Evolutionary conservation across 169 alveolate genomes (phyloP).

Genomic region (Plasmodium gaboni): DNA sequence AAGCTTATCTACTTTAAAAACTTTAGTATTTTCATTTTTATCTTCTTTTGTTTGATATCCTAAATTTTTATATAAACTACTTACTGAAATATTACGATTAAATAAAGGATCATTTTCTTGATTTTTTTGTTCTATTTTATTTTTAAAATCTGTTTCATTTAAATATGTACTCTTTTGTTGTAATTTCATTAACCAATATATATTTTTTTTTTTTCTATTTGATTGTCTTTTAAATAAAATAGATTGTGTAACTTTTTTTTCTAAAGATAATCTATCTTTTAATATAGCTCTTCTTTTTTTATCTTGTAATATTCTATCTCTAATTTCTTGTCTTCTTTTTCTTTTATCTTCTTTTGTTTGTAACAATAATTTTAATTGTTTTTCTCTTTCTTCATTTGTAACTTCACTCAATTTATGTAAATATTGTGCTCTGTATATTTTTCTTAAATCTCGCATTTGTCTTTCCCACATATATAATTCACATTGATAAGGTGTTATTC

Average conservation of each 20-base stretch:
- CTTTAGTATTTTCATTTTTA: slow-evolving; percentile 79
- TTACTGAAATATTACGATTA: slow-evolving; percentile 61
- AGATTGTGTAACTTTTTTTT: slow-evolving; percentile 83
- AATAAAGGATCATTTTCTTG: slow-evolving; percentile 4
- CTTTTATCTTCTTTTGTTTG: slow-evolving; percentile 78
- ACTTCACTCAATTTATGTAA: slow-evolving; percentile 86
- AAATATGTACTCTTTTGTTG: slow-evolving; percentile 78
- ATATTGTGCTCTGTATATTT: slow-evolving; percentile 88
- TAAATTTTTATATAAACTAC: slow-evolving; percentile 77
- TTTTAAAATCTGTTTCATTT: slow-evolving; percentile 57
- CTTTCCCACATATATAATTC: slow-evolving; percentile 91
- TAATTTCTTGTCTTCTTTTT: slow-evolving; percentile 58
- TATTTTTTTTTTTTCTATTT: slow-evolving; percentile 82
- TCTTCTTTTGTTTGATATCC: slow-evolving; percentile 84
- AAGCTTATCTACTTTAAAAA: slow-evolving; percentile 76
- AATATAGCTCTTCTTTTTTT: slow-evolving; percentile 77
- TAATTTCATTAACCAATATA: slow-evolving; percentile 86
- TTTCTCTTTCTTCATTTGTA: slow-evolving; percentile 85
- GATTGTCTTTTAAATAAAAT: slow-evolving; percentile 86
- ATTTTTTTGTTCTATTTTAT: slow-evolving; percentile 32
- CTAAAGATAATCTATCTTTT: slow-evolving; percentile 68
- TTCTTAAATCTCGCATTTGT: slow-evolving; percentile 87
- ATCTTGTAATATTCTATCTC: slow-evolving; percentile 54
- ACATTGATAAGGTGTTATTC: slow-evolving; percentile 89
- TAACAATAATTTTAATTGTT: slow-evolving; percentile 77